These are phyloP conservation scores for Claviceps sp. DNA, from an alignment of 2,329 filamentous ascomycete species.

Conservation along the genomic window DNA sequence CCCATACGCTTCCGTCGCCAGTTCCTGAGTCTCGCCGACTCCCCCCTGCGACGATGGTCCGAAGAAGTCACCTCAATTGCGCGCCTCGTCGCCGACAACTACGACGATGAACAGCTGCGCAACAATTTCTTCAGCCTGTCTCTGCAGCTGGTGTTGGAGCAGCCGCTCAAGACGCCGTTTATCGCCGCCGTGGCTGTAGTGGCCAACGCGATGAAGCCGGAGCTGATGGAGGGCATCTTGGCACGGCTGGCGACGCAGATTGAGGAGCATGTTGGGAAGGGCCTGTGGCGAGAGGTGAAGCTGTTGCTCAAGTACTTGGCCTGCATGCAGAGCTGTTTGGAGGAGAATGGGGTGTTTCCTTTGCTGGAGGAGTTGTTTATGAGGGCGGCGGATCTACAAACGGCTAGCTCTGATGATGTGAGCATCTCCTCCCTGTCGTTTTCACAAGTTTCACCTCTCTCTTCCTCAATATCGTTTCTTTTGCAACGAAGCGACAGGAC, in stretches of 20 bases:
- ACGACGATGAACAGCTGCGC: constrained; percentile 70
- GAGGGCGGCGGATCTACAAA: constrained; percentile 85
- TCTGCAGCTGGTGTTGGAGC: constrained; percentile 69
- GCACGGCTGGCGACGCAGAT: constrained; percentile 44
- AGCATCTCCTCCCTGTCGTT: constrained; percentile 21
- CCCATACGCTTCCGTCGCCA: constrained; percentile 63
- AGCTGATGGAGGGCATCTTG: constrained; percentile 60
- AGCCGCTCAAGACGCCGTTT: constrained; percentile 96
- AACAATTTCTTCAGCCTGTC: constrained; percentile 59
- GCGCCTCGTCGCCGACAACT: constrained; percentile 65
- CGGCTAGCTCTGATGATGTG: constrained; percentile 83
- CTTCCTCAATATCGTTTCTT: not conserved
- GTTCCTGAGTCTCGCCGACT: constrained; percentile 69
- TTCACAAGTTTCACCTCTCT: not conserved
- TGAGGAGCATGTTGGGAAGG: constrained; percentile 54
- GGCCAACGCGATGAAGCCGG: constrained; percentile 63
- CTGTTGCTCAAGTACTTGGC: constrained; percentile 77
- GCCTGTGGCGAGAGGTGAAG: constrained; percentile 85
- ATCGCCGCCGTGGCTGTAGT: constrained; percentile 71
- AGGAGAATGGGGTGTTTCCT: constrained; percentile 74
- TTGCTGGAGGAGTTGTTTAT: constrained; percentile 82
- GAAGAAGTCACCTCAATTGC: constrained; percentile 67
- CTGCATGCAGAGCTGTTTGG: constrained; percentile 68
- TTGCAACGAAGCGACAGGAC: too few relatives aligned
- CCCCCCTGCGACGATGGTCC: constrained; percentile 61